Conservation (phyloP, 1,284 basidiomycete genomes). For the Abortiporus biennis region DNA sequence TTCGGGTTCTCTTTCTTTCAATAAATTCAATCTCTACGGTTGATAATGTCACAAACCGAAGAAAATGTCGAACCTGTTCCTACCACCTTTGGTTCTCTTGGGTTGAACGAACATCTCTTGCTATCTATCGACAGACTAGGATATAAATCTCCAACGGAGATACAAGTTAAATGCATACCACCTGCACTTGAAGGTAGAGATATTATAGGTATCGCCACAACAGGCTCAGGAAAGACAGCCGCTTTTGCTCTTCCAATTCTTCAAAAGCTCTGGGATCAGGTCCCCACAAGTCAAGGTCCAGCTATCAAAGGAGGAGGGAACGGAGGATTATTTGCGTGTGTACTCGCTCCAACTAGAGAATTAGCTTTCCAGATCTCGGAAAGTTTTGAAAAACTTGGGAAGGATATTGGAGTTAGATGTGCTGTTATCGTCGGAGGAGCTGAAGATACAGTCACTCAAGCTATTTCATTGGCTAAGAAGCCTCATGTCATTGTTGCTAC, state of each 20-base stretch:
- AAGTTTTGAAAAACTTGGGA: neutral
- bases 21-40: no score
- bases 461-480: neutral
- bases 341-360: conserved; percentile 2
- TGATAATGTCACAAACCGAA: no score
- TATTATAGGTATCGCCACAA: conserved; percentile 1
- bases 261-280: conserved; percentile 3
- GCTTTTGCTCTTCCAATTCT: conserved; percentile 4
- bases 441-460: neutral
- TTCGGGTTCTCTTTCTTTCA: no score
- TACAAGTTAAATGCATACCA: neutral
- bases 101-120: neutral
- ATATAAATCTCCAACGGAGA: neutral
- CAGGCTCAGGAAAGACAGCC: conserved; percentile 5
- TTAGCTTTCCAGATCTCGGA: conserved; percentile 1
- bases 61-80: neutral
- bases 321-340: conserved; percentile 1
- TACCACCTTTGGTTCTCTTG: neutral
- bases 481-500: conserved; percentile 72
- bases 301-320: no score
- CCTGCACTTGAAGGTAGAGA: conserved; percentile 1
- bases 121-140: neutral
- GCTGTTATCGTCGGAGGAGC: neutral
- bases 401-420: neutral
- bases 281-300: neutral